Percentiles rank a stretch among this genome's conserved stretches.
These are phyloP conservation scores for Hypoxylon sp. DNA, from an alignment of 2,329 filamentous ascomycete species.

Conservation along the genomic window DNA sequence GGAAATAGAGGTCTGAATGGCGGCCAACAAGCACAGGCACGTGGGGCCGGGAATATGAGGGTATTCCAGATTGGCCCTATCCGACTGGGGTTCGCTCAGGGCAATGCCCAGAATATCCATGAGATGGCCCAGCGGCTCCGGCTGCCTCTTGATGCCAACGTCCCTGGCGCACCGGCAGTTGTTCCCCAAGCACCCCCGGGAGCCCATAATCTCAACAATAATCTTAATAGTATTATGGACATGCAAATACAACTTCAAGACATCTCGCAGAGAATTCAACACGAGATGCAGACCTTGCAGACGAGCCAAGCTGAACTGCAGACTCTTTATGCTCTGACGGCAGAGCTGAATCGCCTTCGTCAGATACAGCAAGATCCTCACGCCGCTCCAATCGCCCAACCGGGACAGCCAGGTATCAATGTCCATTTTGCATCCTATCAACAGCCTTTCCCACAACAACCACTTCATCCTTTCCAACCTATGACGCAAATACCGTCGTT, in stretches of 20 bases:
- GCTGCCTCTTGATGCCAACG: conserved; percentile 56
- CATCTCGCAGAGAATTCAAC: conserved; percentile 77
- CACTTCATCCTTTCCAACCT: conserved; percentile 34
- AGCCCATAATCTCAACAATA: conserved; percentile 22
- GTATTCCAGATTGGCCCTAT: conserved; percentile 83
- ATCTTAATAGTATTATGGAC: conserved; percentile 50
- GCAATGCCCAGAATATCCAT: conserved; percentile 72
- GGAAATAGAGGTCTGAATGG: conserved; percentile 50
- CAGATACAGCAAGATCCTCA: conserved; percentile 60
- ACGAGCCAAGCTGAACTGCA: conserved; percentile 77
- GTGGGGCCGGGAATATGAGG: conserved; percentile 63
- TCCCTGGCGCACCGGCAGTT: conserved; percentile 32
- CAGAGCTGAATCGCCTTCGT: conserved; percentile 77
- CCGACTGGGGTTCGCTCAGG: conserved; percentile 83
- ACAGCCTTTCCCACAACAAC: conserved; percentile 28
- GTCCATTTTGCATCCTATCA: conserved; percentile 43
- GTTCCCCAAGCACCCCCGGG: conserved; percentile 25
- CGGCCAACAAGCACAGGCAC: conserved; percentile 56
- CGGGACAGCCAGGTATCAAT: conserved; percentile 41
- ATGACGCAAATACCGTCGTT: conserved; percentile 48
- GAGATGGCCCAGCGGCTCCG: conserved; percentile 77
- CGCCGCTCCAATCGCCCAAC: conserved; percentile 35
- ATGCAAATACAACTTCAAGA: conserved; percentile 74
- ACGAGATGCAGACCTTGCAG: conserved; percentile 75
- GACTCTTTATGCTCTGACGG: conserved; percentile 75